Percentiles rank a stretch among this genome's conserved stretches.
These are phyloP conservation scores for Paramecium primaurelia DNA, from an alignment of 73 alveolate genomes.

Conservation along the genomic window DNA sequence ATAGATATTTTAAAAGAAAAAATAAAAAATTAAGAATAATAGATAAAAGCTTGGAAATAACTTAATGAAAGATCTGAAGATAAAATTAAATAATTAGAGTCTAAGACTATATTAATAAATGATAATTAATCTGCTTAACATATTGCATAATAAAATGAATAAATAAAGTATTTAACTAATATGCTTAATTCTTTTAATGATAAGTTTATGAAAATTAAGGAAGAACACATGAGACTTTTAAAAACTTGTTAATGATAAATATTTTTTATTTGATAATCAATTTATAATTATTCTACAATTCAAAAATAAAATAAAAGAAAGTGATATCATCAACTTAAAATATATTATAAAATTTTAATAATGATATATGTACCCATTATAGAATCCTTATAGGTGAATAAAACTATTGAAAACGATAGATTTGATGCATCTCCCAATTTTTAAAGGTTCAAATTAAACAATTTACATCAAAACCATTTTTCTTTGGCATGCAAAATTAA, in stretches of 20 bases:
- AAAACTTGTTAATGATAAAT: not conserved
- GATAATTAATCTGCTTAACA: not conserved
- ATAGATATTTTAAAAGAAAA: not conserved
- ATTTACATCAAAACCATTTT: not conserved
- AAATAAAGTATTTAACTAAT: not conserved
- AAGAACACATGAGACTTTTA: not conserved
- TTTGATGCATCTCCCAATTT: not conserved
- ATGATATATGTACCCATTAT: not conserved
- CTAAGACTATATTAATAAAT: not conserved
- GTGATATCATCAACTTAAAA: not conserved
- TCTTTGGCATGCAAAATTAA: not conserved
- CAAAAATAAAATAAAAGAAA: not conserved
- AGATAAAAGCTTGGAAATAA: constrained; percentile 24
- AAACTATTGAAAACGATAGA: not conserved
- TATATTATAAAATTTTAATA: not conserved
- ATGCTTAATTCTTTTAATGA: constrained; percentile 18
- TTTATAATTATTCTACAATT: not conserved
- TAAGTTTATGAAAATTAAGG: not conserved
- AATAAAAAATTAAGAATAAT: not conserved
- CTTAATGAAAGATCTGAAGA: not conserved
- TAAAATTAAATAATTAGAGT: not conserved
- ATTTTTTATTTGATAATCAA: not conserved
- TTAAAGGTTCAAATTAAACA: not conserved
- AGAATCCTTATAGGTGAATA: not conserved
- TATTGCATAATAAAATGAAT: not conserved